phyloP scores from a whole-genome alignment of 768 basidiomycete species.

The Suillus spraguei region DNA sequence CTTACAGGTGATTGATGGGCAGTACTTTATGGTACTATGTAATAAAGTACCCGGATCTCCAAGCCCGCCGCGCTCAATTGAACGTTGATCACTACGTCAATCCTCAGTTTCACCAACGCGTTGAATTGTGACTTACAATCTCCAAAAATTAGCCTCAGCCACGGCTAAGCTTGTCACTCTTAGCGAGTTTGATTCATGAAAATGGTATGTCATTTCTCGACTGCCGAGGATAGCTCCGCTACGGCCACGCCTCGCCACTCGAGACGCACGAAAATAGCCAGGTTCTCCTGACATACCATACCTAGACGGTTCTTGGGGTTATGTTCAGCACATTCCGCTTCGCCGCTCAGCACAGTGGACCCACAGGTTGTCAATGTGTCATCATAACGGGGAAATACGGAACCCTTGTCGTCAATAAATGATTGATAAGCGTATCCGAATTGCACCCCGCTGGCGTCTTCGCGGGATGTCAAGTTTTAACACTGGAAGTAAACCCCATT shows the following conservation, averaged over 20 bases:
- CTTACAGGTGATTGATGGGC: background rate
- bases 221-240: background rate
- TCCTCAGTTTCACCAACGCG: background rate
- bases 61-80: background rate
- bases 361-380: background rate
- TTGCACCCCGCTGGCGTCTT: background rate
- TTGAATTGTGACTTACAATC: background rate
- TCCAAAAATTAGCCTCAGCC: slow-evolving; percentile 1
- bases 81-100: background rate
- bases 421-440: background rate
- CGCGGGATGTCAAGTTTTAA: background rate
- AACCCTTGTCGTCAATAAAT: background rate
- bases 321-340: background rate
- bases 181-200: background rate
- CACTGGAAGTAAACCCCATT: background rate
- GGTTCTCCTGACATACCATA: background rate
- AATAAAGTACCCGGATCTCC: background rate
- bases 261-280: background rate
- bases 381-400: background rate
- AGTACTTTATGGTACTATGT: too few species aligned
- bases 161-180: background rate
- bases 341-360: background rate
- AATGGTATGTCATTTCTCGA: background rate
- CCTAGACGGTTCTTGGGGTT: background rate
- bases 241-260: background rate